Evolutionary conservation across 2,329 filamentous ascomycete genomes (phyloP), one percentile per base, ranked within the genome.

Genomic region (Cercospora zeina): DNA sequence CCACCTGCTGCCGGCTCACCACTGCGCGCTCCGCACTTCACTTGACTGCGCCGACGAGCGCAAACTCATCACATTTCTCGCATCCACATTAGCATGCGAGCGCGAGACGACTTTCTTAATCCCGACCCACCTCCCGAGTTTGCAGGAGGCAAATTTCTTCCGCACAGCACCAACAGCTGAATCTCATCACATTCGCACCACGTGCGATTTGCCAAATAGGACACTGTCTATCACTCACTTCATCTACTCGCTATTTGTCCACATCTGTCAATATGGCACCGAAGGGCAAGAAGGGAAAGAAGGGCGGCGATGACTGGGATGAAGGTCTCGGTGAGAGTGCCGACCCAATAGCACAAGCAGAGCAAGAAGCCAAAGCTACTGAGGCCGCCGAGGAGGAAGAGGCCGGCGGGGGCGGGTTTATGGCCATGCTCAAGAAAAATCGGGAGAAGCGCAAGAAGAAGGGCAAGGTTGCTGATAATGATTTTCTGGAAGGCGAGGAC

Each of bases 251-350:
- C 54, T 31, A 59, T 31, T 50, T 61, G 42, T 49, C 30, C 50
- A 47, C 56, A 58, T 61, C 53, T 27, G 24, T 55, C 59, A 50
- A 61, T 31, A 97, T 97, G 93, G 81, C 93, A 74, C 93, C 93
- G 66, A 97, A 97, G 82, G 96, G 95, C 84, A 97, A 96, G 85
- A 89, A 88, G 76, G 89, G 88, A 79, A 96, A 93, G 83, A 88
- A 87, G 76, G 86, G 90, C 42, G 61, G 53, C 75, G 91, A 96
- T 73, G 91, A 97, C 82, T 97, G 93, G 93, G 95, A 97, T 78
- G 87, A 90, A 60, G 92, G 96, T 67, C 83, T 97, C 59, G 93
- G 92, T 72, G 93, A 97, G 80, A 81, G 83, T 64, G 83, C 87
- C 72, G 85, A 85, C 67, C 87, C 89, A 7, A 80, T 83, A 59